A percentile compares a stretch with the other conserved stretches of the same genome.
Evolutionary conservation across 352 stramenopile genomes (phyloP).

Genomic region (Pythium volutum): DNA sequence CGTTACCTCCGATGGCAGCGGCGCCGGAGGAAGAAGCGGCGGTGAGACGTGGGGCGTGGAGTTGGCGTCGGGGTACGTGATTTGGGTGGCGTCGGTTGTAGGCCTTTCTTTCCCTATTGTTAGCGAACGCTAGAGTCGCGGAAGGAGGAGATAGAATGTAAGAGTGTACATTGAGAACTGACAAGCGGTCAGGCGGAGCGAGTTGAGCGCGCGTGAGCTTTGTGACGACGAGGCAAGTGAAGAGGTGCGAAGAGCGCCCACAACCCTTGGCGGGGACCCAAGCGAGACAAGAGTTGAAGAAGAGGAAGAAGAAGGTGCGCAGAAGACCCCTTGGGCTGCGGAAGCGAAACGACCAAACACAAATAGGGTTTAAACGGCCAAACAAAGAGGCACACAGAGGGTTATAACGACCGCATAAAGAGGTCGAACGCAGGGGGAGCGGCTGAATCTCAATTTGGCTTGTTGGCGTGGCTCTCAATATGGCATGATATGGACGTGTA

Average conservation of each 20-base stretch:
- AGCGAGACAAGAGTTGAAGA: background rate
- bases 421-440: no score
- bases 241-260: background rate
- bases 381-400: no score
- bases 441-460: no score
- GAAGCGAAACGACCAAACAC: background rate
- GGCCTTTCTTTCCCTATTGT: no score
- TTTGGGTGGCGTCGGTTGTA: background rate
- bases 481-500: no score
- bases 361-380: no score
- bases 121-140: no score
- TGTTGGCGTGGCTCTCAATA: no score
- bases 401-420: no score
- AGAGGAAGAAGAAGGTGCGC: background rate
- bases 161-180: constrained; percentile 1
- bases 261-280: no score
- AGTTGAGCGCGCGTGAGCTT: background rate
- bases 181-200: background rate
- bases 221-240: background rate
- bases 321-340: background rate
- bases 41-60: no score
- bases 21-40: background rate
- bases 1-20: background rate
- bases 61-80: background rate
- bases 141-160: no score